Evolutionary conservation across 192 early-diverging fungal genomes (phyloP).

Genomic region (Backusella australiensis): DNA sequence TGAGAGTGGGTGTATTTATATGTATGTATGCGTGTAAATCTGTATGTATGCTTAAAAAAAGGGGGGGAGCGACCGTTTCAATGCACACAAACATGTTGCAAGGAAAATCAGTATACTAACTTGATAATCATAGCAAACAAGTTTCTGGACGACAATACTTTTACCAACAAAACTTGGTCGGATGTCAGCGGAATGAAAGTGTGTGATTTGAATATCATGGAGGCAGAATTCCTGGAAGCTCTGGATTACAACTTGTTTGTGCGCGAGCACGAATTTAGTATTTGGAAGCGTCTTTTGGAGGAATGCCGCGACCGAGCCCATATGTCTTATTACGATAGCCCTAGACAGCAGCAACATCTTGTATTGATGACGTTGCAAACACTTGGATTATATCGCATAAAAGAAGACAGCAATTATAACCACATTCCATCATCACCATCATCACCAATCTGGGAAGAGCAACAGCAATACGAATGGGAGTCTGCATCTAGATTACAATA

Average conservation of each 20-base stretch:
- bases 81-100: neutral
- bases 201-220: constrained; percentile 78
- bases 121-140: constrained; percentile 61
- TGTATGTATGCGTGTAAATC: neutral
- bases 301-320: constrained; percentile 34
- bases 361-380: constrained; percentile 8
- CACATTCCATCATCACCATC: neutral
- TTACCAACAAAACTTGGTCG: constrained; percentile 87
- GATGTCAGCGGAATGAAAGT: constrained; percentile 82
- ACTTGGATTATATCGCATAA: constrained; percentile 7
- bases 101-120: neutral
- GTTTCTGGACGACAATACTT: constrained; percentile 84
- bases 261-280: constrained; percentile 57
- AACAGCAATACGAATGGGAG: neutral
- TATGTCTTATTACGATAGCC: constrained; percentile 5
- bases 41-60: neutral
- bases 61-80: neutral
- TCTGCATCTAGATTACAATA: neutral
- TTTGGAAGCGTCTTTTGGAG: constrained; percentile 57
- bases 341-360: neutral
- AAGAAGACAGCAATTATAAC: neutral
- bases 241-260: constrained; percentile 77
- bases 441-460: neutral
- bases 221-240: constrained; percentile 76
- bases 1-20: neutral